Evolutionary conservation across 768 basidiomycete species (phyloP).

Genomic region (Tylopilus cervinicoccineus): DNA sequence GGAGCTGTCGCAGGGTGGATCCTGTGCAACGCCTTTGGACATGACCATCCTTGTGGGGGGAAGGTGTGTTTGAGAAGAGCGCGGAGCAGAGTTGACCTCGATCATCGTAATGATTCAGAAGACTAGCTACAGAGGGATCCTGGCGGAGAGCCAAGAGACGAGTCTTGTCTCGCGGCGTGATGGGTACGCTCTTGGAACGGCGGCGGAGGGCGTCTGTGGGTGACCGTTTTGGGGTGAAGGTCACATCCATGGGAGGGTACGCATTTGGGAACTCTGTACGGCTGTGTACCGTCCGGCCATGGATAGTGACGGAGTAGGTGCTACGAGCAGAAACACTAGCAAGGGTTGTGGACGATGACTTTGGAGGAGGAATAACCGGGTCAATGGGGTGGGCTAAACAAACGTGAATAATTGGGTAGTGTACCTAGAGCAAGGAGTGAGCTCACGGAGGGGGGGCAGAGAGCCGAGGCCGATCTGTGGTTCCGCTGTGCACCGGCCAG

Average conservation of each 20-base stretch:
- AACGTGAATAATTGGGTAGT: not conserved
- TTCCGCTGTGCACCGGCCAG: conserved; percentile 58
- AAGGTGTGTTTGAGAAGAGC: conserved; percentile 62
- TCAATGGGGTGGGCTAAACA: conserved; percentile 64
- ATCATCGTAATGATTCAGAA: conserved; percentile 71
- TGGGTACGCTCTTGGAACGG: conserved; percentile 33
- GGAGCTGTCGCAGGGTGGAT: conserved; percentile 69
- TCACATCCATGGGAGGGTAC: conserved; percentile 40
- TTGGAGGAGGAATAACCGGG: conserved; percentile 45
- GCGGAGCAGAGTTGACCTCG: conserved; percentile 57
- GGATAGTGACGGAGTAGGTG: conserved; percentile 73
- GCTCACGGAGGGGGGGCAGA: conserved; percentile 71
- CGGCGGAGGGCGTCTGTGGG: conserved; percentile 26
- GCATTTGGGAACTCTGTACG: conserved; percentile 65
- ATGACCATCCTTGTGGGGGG: conserved; percentile 35
- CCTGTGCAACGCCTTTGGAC: conserved; percentile 58
- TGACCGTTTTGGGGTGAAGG: conserved; percentile 25
- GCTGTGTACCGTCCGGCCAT: conserved; percentile 54
- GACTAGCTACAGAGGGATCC: conserved; percentile 75
- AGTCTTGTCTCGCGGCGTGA: conserved; percentile 44
- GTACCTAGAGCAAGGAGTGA: not conserved
- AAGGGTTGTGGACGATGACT: conserved; percentile 49
- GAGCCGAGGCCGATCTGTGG: conserved; percentile 52
- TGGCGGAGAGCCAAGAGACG: conserved; percentile 60
- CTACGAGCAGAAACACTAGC: conserved; percentile 51